Base-by-base conservation (phyloP, 2,329 filamentous ascomycete genomes). In the Trichoderma sp. region DNA sequence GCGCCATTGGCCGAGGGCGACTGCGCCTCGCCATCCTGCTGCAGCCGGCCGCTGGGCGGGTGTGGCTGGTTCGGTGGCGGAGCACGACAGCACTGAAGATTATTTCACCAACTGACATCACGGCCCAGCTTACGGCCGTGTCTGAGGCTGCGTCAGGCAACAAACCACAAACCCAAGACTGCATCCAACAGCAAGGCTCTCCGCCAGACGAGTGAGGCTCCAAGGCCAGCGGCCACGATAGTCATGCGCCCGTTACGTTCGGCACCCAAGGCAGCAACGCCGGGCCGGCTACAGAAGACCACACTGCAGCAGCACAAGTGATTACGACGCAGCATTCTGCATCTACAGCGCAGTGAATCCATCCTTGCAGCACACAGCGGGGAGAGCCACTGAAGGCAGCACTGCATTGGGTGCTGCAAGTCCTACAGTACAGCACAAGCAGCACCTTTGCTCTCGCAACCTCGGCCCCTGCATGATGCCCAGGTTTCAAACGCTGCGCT, bases 21-120 rank as follows among this genome's bases (percentile, higher is more conserved):
- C 59, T 64, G 60, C 51, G 60, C 49, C 60, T 54, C 49, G 24
- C 4, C 3, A 4, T 6, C 32, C 60, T 54, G 28, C 30, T 54
- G 16, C 49, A 16, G 28, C 3, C 32, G 60, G 60, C 5, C 60
- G 26, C 34, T 18, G 24, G 3, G 26, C n/a, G 46, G 60, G 60
- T 43, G 60, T 64, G 60, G 60, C 60, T 64, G 46, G 11, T 49
- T n/a, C 37, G 49, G 49, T 64, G 60, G 60, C 60, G 60, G 21
- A 43, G 60, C 49, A 13, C 14, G 60, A 14, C 11, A 30, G 24
- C 32, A 55, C 49, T 18, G 7, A 43, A 30, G 7, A 2, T 21
- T 34, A 30, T 37, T 39, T 34, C 6, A 43, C 10, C 30, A 28
- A 28, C 18, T 43, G 52, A 55, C 52, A 55, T 55, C 52, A 55